Base-by-base conservation (phyloP, 345 rosid species). In the Brassica cretica region DNA sequence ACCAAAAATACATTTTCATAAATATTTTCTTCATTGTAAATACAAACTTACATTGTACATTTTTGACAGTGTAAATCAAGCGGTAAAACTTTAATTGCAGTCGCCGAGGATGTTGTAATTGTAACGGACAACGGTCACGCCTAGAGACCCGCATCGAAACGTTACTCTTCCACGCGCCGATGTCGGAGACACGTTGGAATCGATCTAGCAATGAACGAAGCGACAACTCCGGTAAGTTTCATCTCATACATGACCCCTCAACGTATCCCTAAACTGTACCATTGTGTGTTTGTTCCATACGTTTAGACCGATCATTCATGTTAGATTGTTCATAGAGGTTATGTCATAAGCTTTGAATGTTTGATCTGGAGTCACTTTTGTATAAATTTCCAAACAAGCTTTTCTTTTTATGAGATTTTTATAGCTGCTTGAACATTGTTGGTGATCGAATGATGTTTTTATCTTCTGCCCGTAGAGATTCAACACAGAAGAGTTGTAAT, bases 401-500 rank as follows among this genome's bases (percentile, higher is more conserved):
- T 30, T 25, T 25, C 29, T 25, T 25, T 25, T 25, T 25, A 25
- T 25, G 29, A 25, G 29, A 25, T 25, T 25, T 25, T 25, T 25
- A 25, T 25, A 25, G 12, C 24, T 66, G 70, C 61, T 37, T 11
- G 6, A 16, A 25, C 21, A 37, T 37, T 62, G 49, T 64, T 70
- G 5, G 35, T 25, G 29, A 25, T 25, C 29, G 46, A 32, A 7
- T 39, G 46, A 37, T 37, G 44, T 39, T 39, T 9, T 9, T 35
- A 0, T 21, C 8, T 14, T 27, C 0, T 4, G n/a, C 3, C 25
- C 2, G 25, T 79, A 82, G 84, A 49, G 51, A 68, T 30, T n/a
- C 78, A 74, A 3, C 81, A 64, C 8, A 71, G 32, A 74, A 87
- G 83, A 78, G 64, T 94, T 51, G 76, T 86, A 11, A 72, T 94